phyloP scores from a whole-genome alignment of 768 basidiomycete genomes.

The Russula sp. region DNA sequence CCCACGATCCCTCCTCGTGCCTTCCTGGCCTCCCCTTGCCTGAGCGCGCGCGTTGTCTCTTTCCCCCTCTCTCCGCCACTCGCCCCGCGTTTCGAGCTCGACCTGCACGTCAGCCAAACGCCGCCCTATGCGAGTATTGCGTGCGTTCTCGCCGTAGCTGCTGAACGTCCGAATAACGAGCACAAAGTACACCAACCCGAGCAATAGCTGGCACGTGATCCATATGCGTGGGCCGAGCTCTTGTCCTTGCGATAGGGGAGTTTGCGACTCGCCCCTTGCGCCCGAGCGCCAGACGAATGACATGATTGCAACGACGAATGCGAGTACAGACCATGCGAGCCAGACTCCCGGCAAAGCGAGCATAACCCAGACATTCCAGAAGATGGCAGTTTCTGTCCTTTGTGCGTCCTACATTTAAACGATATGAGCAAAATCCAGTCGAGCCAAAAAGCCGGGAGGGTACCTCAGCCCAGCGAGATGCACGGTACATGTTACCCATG shows the following conservation, averaged over 20 bases:
- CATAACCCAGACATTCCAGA: constrained; percentile 66
- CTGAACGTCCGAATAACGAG: constrained; percentile 57
- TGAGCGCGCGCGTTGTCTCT: neutral
- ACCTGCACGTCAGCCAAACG: constrained; percentile 20
- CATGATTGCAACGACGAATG: constrained; percentile 55
- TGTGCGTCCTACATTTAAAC: constrained; percentile 45
- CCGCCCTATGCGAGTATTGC: constrained; percentile 9
- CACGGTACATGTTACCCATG: constrained; percentile 67
- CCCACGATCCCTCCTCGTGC: neutral
- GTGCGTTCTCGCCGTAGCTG: constrained; percentile 41
- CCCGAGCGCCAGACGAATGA: constrained; percentile 63
- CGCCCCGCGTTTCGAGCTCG: constrained; percentile 16
- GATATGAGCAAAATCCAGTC: neutral
- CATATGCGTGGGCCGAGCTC: constrained; percentile 48
- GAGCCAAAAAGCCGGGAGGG: neutral
- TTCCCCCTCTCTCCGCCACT: neutral
- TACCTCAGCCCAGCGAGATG: constrained; percentile 68
- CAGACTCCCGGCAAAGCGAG: constrained; percentile 62
- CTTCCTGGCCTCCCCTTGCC: no score
- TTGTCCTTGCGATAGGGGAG: constrained; percentile 31
- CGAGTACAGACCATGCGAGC: constrained; percentile 69
- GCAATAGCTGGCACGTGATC: constrained; percentile 44
- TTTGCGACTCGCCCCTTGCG: constrained; percentile 33
- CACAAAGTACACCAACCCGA: constrained; percentile 55
- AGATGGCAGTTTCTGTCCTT: constrained; percentile 37